Base-by-base conservation (phyloP, 768 basidiomycete genomes). In the Podaxis carcinomalis region DNA sequence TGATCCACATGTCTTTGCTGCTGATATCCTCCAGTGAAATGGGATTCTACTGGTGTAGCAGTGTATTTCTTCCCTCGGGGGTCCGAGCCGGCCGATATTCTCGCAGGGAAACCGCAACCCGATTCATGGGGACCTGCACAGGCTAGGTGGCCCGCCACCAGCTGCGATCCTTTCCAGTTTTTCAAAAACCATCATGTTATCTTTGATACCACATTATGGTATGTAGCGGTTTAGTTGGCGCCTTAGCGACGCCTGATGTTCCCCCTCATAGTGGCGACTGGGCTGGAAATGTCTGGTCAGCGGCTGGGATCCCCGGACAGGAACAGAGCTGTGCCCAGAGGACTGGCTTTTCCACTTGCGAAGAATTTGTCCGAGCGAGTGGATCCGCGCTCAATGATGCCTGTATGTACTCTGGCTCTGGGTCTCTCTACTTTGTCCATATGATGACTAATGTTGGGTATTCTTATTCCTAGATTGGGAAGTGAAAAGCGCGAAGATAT, bases 121-220 rank as follows among this genome's bases (percentile, higher is more conserved):
- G 77, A 80, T 36, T 73, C 62, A 19, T 98, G 95, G 95, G 87
- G 92, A 46, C 70, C 74, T 4, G 89, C 95, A 5, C 79, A 85
- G 73, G 95, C 92, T 14, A 80, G 78, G 68, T 96, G 91, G 88
- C 86, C 93, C 42, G 84, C 92, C 5, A 75, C 79, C 36, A 72
- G 76, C 32, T 97, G 95, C 72, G 77, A 88, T 68, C 90, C 93
- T 19, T 88, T 83, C 77, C 72, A 83, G 66, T 94, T 83, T 79
- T 96, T 96, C 77, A 80, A 80, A 63, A 75, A 86, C 58, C 90
- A 96, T 69, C 81, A 81, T 46, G 84, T 80, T 37, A 92, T 95
- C 68, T 92, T 95, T 66, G 89, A 94, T 70, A 94, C 90, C 37
- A 93, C 93, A 19, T 77, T 95, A 55, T 93, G 92, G 87, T 89